Evolutionary conservation across 192 early-diverging fungal genomes (phyloP), one percentile per base, ranked within the genome.

Genomic region (Coemansia sp.): DNA sequence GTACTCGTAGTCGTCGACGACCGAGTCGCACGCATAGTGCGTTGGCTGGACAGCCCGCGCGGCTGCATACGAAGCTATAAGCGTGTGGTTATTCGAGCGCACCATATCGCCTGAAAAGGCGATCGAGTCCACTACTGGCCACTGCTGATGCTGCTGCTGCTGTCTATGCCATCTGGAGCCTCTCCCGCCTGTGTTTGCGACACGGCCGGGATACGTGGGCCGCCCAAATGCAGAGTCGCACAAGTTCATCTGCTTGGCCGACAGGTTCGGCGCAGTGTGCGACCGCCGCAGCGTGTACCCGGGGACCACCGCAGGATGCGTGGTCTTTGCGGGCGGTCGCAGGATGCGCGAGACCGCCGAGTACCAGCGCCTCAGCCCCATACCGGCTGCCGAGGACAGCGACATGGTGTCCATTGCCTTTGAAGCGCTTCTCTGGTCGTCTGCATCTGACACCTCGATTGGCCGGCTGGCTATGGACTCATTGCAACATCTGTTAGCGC

Each of bases 211-310:
- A 5, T 29, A n/a, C 2, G 6, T 37, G 23, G 61, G 55, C 0
- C 69, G 64, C 28, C 34, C 63, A 49, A 77, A 77, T 23, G 65
- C 56, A 28, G 57, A 62, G 57, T 55, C 61, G 63, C 66, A 68
- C 34, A 77, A 35, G 2, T 59, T 58, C 66, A 71, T 71, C 3
- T 56, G 58, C 12, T 68, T 40, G 16, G 34, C 37, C 1, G 61
- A 39, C 53, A 72, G 39, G 2, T 55, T 67, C 0, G 75, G 75
- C 23, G 70, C 70, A 0, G 75, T 78, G 37, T 78, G 75, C 40
- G 75, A 78, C 13, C 75, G 30, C 4, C 75, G 62, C 23, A 78
- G 40, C 10, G 40, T 7, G 12, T 52, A 40, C 2, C 34, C 23
- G 0, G 33, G 26, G 0, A 5, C 39, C 20, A 28, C 33, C 7